A percentile compares a stretch with the other conserved stretches of the same genome.
phyloP scores from a whole-genome alignment of 495 filamentous ascomycete species.

The Penicillium paradoxum region DNA sequence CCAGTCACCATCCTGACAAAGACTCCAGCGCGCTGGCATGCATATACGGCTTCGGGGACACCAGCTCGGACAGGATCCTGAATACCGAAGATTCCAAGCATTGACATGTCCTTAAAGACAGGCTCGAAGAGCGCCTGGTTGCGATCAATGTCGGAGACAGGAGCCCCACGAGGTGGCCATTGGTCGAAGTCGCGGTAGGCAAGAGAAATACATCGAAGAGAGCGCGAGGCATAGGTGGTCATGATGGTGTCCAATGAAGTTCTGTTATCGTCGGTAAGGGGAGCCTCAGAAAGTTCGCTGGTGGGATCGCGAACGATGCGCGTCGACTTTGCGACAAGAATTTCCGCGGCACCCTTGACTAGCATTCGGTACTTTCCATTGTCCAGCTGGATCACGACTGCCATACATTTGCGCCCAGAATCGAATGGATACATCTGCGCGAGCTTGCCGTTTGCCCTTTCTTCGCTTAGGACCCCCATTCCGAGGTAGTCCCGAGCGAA shows the following conservation, averaged over 20 bases:
- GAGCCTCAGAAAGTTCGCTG: conserved; percentile 46
- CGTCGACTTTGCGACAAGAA: conserved; percentile 68
- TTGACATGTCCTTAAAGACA: conserved; percentile 71
- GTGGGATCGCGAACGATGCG: conserved; percentile 69
- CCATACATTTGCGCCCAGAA: conserved; percentile 86
- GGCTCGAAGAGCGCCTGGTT: conserved; percentile 72
- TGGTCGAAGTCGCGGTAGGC: conserved; percentile 82
- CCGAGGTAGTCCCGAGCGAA: conserved; percentile 73
- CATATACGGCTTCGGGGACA: conserved; percentile 69
- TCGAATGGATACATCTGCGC: conserved; percentile 81
- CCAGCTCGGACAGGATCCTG: conserved; percentile 80
- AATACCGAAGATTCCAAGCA: conserved; percentile 77
- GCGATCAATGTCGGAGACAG: conserved; percentile 61
- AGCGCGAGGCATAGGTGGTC: conserved; percentile 70
- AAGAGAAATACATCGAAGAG: conserved; percentile 81
- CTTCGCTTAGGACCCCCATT: conserved; percentile 64
- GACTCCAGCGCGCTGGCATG: conserved; percentile 73
- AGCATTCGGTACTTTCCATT: conserved; percentile 67
- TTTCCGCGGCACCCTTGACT: conserved; percentile 88
- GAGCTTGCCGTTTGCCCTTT: conserved; percentile 62
- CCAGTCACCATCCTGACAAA: conserved; percentile 89
- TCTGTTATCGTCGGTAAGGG: conserved; percentile 54
- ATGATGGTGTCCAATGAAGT: conserved; percentile 62
- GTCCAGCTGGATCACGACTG: conserved; percentile 61
- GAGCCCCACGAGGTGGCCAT: conserved; percentile 74